Base-by-base conservation (phyloP, 805 yeast genomes). In the Novakomyces olei region DNA sequence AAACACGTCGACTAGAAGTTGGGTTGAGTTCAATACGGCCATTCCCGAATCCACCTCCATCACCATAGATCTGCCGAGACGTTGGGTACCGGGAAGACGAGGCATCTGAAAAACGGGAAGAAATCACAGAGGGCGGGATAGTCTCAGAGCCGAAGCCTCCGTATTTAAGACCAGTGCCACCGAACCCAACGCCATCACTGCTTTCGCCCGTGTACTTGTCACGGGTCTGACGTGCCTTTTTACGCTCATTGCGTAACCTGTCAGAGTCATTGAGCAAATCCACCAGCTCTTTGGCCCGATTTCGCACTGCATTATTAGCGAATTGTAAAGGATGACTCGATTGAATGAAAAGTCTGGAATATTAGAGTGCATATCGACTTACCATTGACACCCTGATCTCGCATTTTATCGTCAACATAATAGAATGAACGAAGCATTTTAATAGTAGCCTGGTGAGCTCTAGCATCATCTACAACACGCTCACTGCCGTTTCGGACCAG, bases 321-420 rank as follows among this genome's bases (percentile, higher is more conserved):
- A n/a, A n/a, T n/a, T n/a, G n/a, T n/a, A n/a, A n/a, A n/a, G n/a
- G n/a, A n/a, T n/a, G n/a, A n/a, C n/a, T n/a, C n/a, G n/a, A n/a
- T n/a, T n/a, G n/a, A n/a, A n/a, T n/a, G n/a, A n/a, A n/a, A n/a
- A n/a, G n/a, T n/a, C n/a, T n/a, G n/a, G n/a, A n/a, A n/a, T n/a
- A n/a, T n/a, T n/a, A n/a, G n/a, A n/a, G n/a, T n/a, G n/a, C n/a
- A n/a, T n/a, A n/a, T n/a, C n/a, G n/a, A n/a, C n/a, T n/a, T n/a
- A n/a, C n/a, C n/a, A 49, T 85, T 83, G 42, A 81, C 70, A 34
- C 98, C 98, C 55, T 83, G 95, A 53, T 88, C 98, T 42, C 81
- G 69, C 20, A 95, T 95, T 50, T 79, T 77, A 14, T 81, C 68
- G 53, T 88, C 96, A 30, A 79, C 74, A 57, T 80, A 88, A 53